Base-by-base conservation (phyloP, 495 filamentous ascomycete genomes). In the Barbatosphaeria neglecta region DNA sequence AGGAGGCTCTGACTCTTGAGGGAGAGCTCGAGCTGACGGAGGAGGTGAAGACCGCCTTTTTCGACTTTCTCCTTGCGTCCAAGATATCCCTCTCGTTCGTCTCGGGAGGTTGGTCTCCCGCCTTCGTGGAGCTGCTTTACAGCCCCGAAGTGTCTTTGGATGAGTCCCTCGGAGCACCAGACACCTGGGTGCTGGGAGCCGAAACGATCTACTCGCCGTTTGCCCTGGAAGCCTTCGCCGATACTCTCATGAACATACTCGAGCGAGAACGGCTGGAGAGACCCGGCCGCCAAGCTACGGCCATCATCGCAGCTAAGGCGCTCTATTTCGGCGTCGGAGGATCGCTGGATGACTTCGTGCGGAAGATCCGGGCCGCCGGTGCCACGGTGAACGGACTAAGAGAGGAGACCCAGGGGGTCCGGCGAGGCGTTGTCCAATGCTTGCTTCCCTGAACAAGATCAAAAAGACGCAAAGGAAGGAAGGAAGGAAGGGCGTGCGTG, bases 291-390 rank as follows among this genome's bases (percentile, higher is more conserved):
- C 55, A 55, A 31, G 76, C 75, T 24, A 76, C 72, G 46, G 87
- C 87, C 6, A 61, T 95, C n/a, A 71, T 98, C 2, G 92, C 81
- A 4, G 92, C 92, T 2, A 98, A 98, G 68, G 78, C 80, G 62
- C 79, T 96, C 2, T 98, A 98, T 62, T 98, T 98, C 57, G 92
- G 92, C 4, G 92, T 98, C 45, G 92, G 92, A 2, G 92, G 92
- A 17, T 87, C 88, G 17, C 78, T 98, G 37, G 83, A 90, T 60
- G 89, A 90, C 56, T 95, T 98, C 59, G 72, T 88, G 43, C 64
- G 73, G 24, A 74, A 75, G 50, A 67, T 87, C 47, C 61, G 68
- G 45, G 69, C 60, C 18, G 66, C 73, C 22, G 78, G 77, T 18
- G 77, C 68, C 8, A 61, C 67, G 27, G 77, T 78, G 20, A 64